Evolutionary conservation across 1,139 yeast species (phyloP), one percentile per base, ranked within the genome.

Genomic region (Spathaspora jeffriesii): DNA sequence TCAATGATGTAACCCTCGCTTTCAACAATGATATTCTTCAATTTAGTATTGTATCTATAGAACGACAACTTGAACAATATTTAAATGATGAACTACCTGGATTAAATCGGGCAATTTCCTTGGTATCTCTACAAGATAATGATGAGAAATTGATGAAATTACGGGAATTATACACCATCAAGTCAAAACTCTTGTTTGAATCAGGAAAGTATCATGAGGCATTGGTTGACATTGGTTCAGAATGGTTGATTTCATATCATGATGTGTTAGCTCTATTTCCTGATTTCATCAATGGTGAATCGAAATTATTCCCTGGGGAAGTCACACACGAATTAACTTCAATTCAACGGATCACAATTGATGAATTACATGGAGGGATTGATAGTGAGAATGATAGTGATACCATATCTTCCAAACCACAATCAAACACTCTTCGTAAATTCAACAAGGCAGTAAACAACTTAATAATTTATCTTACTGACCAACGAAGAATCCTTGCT

Each of bases 391-490:
- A 56, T 27, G 56, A 60, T 4, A 59, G 68, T 1, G 73, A 67
- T 1, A 39, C 45, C 2, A 6, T 31, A 18, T 14, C 34, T 10
- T 5, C 14, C 13, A 18, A 23, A 15, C 28, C 41, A 38, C 21
- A 31, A 25, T 31, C 43, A 10, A 10, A 21, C n/a, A n/a, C 31
- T 14, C 47, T 53, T 63, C 22, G 56, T 61, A 40, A 64, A 61
- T 74, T 76, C 50, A 59, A 59, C 22, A 70, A 62, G 50, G 78
- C 88, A 0, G 75, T 84, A 0, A 73, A 73, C 44, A 73, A 79
- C 34, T 68, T 82, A 32, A 73, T 85, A 5, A 76, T 85, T 1
- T 88, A 70, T 52, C 60, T 80, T 22, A 79, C 84, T 0, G 84
- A 80, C 49, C 79, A 80, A 49, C 66, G 84, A 59, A 60, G 85